phyloP scores from a whole-genome alignment of 805 yeast genomes.

The Yamadazyma kitorensis region DNA sequence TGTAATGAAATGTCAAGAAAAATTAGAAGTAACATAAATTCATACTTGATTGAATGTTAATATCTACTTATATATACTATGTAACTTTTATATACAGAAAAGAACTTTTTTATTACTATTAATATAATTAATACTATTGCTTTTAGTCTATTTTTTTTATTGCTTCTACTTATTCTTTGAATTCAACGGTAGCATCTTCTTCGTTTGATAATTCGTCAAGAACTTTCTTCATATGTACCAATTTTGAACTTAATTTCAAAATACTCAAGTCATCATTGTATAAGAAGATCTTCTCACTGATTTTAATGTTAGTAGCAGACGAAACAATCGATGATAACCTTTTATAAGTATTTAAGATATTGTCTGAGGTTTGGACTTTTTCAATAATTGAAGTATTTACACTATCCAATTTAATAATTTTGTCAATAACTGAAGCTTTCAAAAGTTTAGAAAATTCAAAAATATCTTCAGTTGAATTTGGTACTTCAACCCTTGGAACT shows the following conservation, averaged over 20 bases:
- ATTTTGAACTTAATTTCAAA: constrained; percentile 26
- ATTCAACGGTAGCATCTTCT: too few relatives aligned
- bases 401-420: constrained; percentile 23
- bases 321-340: constrained; percentile 27
- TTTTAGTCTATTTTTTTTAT: too few relatives aligned
- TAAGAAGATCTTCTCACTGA: constrained; percentile 37
- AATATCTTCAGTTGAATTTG: constrained; percentile 26
- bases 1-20: constrained; percentile 45
- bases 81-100: background rate
- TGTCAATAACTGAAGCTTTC: constrained; percentile 28
- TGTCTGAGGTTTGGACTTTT: constrained; percentile 23
- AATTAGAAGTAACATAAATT: constrained; percentile 44
- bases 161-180: too few relatives aligned
- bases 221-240: constrained; percentile 33
- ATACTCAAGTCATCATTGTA: constrained; percentile 26
- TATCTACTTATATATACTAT: background rate
- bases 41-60: constrained; percentile 27
- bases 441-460: constrained; percentile 29
- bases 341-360: constrained; percentile 28
- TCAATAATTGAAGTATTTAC: constrained; percentile 26
- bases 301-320: constrained; percentile 32
- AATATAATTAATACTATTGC: too few relatives aligned
- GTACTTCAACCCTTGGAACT: constrained; percentile 36
- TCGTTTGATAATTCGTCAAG: constrained; percentile 33
- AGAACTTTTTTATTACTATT: background rate